These are phyloP conservation scores for Coemansia sp. DNA, from an alignment of 192 early-diverging fungal genomes.

Conservation along the genomic window DNA sequence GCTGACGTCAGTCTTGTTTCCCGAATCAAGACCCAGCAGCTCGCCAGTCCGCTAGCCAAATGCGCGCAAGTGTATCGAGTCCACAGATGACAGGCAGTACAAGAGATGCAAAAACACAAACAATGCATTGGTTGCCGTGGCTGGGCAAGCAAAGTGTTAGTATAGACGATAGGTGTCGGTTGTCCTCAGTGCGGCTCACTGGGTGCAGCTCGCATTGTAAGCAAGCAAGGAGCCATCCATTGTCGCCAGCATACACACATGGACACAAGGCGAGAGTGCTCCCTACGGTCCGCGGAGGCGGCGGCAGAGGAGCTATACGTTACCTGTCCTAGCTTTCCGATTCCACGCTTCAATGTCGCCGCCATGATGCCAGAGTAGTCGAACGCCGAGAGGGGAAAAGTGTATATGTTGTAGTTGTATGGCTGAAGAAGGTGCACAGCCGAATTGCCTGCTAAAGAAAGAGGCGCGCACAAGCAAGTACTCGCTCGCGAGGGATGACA, in stretches of 20 bases:
- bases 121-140: not conserved
- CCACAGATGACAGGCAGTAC: conserved; percentile 23
- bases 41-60: conserved; percentile 64
- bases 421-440: not conserved
- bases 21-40: conserved; percentile 59
- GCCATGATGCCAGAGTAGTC: conserved; percentile 27
- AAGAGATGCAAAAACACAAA: not conserved
- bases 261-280: too few relatives aligned
- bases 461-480: too few relatives aligned
- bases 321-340: conserved; percentile 68
- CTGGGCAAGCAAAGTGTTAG: too few relatives aligned
- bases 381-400: too few relatives aligned
- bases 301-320: not conserved
- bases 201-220: too few relatives aligned
- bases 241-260: too few relatives aligned
- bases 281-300: too few relatives aligned
- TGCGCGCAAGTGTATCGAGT: too few relatives aligned
- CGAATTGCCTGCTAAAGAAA: not conserved
- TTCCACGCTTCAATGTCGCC: conserved; percentile 56
- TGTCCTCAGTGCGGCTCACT: too few relatives aligned
- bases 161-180: too few relatives aligned
- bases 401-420: not conserved
- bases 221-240: too few relatives aligned
- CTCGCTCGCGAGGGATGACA: too few relatives aligned
- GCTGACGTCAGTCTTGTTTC: conserved; percentile 63